Base-by-base conservation (phyloP, 306 rosid genomes). In the Cucurbita maxima region DNA sequence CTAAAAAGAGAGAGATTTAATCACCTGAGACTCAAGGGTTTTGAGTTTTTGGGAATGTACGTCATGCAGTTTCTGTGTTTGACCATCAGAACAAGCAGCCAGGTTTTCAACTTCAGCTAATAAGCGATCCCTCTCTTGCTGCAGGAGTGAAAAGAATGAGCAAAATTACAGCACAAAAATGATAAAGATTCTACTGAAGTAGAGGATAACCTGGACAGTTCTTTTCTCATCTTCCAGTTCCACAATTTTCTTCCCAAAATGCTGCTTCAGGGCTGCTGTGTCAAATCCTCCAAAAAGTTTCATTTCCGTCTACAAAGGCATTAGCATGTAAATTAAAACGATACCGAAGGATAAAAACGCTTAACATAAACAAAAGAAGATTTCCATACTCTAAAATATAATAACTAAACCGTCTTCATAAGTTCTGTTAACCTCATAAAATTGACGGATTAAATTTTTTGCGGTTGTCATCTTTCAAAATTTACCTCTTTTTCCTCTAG, bases 41-140 rank as follows among this genome's bases (percentile, higher is more conserved):
- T 88, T 95, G 75, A 95, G 80, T 89, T 91, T 95, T 69, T 89
- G 97, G 82, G 97, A 81, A 83, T 95, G 97, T 58, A 78, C 82
- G 83, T 95, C 99, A 86, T 94, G 96, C 77, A 84, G 62, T 79
- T 88, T 95, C 76, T 91, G 99, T 72, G 99, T 79, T 87, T 91
- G 99, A 75, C 97, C 99, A 83, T 95, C 99, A 67, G 93, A 82
- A 82, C 79, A 82, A 76, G 96, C 92, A 81, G 99, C 92, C 81
- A 95, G 93, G 80, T 86, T 91, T 89, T 95, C 99, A 80, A 95
- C 99, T 85, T 91, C 99, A 80, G 94, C 83, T 76, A 95, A 83
- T 80, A 95, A 88, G 63, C 79, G 89, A 82, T 95, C 99, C 84
- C 99, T 89, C 81, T 95, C 99, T 83, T 66, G 82, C 99, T 95